These are phyloP conservation scores for Rhodamnia rubescens DNA, from an alignment of 345 rosid genomes.

Conservation along the genomic window DNA sequence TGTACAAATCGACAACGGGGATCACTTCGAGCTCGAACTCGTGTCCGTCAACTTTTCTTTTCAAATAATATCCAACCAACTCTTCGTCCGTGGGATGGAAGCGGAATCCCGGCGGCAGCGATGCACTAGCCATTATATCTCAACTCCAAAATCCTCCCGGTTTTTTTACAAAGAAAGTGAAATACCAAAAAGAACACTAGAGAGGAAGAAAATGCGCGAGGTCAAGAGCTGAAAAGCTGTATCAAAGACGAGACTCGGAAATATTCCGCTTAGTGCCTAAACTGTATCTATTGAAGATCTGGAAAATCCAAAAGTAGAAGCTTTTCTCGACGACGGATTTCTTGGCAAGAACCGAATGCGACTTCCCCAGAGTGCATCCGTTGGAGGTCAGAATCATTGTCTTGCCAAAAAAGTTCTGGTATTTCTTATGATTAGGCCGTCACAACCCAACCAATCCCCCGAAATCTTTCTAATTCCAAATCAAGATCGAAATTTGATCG, in stretches of 20 bases:
- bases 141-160: neutral
- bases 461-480: conserved; percentile 1
- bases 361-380: conserved; percentile 40
- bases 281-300: conserved; percentile 44
- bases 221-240: neutral
- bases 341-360: conserved; percentile 41
- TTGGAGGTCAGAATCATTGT: conserved; percentile 53
- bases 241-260: neutral
- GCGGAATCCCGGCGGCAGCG: conserved; percentile 82
- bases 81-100: conserved; percentile 95
- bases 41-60: conserved; percentile 55
- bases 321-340: conserved; percentile 42
- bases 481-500: neutral
- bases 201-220: neutral
- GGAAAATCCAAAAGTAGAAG: conserved; percentile 77
- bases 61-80: conserved; percentile 72
- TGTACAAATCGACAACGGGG: conserved; percentile 74
- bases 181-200: neutral
- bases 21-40: conserved; percentile 78
- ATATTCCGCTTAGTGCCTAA: conserved; percentile 25
- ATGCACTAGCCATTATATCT: conserved; percentile 40
- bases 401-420: conserved; percentile 7
- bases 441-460: conserved; percentile 19
- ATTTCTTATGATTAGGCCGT: conserved; percentile 13
- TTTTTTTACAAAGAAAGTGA: neutral